Base-by-base conservation (phyloP, 2,329 filamentous ascomycete genomes). In the Colletotrichum sp. region DNA sequence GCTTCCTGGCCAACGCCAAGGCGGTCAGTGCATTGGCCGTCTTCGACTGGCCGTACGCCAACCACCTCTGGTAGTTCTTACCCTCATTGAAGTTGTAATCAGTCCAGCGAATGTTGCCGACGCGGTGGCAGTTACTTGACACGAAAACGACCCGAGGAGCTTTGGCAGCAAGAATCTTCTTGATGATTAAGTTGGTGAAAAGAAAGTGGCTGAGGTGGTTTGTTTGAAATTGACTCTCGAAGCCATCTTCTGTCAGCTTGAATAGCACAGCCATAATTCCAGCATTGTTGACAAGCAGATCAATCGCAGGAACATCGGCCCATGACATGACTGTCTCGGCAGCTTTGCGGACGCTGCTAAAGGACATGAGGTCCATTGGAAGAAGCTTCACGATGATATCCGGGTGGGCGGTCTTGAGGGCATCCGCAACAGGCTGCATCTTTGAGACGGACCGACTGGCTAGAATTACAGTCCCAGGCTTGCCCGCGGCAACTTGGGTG, bases 21-120 rank as follows among this genome's bases (percentile, higher is more conserved):
- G 60, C 60, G 0, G 30, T 64, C 0, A 64, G 32, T 16, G 32
- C 32, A 39, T 83, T 84, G 10, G 84, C 83, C 2, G 85, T 84
- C 78, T 86, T 86, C 24, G 82, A 81, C 71, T 86, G 85, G 2
- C 81, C 85, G 13, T 86, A 86, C 1, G 82, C 81, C 5, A 63
- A 24, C 83, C 82, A 67, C 8, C 36, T 13, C 10, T 67, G 28
- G 39, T 67, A 67, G 15, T 28, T 64, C 16, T 71, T 76, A 82
- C 85, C 80, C n/a, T 34, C 82, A 16, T 84, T 80, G 76, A 89
- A 88, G 34, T 87, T 86, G 30, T 82, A 84, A 78, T 89, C 87
- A 57, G 82, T 81, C 71, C 85, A 88, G 5, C 86, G 81, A 24
- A 89, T 79, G 2, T 85, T 85, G 3, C 81, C 80, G 15, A 89